phyloP scores from a whole-genome alignment of 1,139 yeast species.

The Groenewaldozyma sp. region DNA sequence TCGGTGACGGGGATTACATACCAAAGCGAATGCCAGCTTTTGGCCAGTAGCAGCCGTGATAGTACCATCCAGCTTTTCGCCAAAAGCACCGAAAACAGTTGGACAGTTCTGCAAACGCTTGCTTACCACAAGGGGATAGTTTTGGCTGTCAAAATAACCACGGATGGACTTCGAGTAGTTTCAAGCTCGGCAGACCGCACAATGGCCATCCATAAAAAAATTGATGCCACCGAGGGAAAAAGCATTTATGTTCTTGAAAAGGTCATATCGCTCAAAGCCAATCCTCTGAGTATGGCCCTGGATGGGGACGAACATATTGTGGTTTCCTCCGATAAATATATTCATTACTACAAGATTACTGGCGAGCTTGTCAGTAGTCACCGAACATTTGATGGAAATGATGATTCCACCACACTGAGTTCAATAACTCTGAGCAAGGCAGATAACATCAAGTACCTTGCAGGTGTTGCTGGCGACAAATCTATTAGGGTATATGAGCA shows the following conservation, averaged over 20 bases:
- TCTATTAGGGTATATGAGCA: constrained; percentile 45
- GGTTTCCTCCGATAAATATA: constrained; percentile 44
- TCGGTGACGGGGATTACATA: constrained; percentile 20
- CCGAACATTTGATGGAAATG: constrained; percentile 30
- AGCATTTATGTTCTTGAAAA: constrained; percentile 27
- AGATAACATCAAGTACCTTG: constrained; percentile 18
- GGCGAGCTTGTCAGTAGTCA: constrained; percentile 35
- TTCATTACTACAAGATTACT: constrained; percentile 35
- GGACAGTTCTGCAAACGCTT: constrained; percentile 50
- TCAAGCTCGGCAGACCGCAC: constrained; percentile 56
- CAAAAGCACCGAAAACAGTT: constrained; percentile 20
- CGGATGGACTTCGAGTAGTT: constrained; percentile 31
- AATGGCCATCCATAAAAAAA: constrained; percentile 41
- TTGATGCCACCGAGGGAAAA: constrained; percentile 14
- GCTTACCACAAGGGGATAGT: constrained; percentile 51
- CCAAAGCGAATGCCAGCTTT: constrained; percentile 8
- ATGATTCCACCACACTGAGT: constrained; percentile 22
- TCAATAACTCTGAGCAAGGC: constrained; percentile 18
- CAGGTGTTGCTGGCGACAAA: constrained; percentile 48
- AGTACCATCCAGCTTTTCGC: constrained; percentile 50
- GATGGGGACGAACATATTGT: constrained; percentile 31
- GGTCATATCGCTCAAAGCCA: constrained; percentile 40
- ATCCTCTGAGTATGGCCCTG: constrained; percentile 35
- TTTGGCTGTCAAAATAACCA: constrained; percentile 29
- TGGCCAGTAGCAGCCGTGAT: constrained; percentile 41